Evolutionary conservation across 2,329 filamentous ascomycete genomes (phyloP), one percentile per base, ranked within the genome.

Genomic region (Pseudogymnoascus sp.): DNA sequence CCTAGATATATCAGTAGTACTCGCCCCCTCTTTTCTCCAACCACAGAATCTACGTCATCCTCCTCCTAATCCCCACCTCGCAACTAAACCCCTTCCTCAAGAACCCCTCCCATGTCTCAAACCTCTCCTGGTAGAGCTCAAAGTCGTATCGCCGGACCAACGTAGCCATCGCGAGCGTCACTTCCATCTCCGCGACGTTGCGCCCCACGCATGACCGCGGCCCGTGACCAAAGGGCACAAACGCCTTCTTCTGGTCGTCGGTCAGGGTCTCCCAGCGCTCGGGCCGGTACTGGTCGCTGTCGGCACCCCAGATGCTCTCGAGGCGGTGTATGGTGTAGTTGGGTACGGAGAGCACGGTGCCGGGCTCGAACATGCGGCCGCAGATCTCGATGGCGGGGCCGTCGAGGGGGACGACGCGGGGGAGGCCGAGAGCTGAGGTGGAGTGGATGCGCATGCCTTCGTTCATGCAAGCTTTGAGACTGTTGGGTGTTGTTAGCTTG

Each of bases 121-220:
- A 84, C 7, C 78, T 77, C 0, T 83, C 83, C 70, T 89, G 86
- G 43, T 75, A 71, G 31, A 85, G 70, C 71, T 80, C 79, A 73
- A 85, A 85, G 64, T 85, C 83, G 70, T 83, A 86, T 60, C 83
- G 73, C 51, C 80, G 75, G 72, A 85, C 85, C 41, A 85, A 79
- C 4, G 90, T 90, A 0, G 83, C 83, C 4, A 85, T 85, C 65
- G 93, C 93, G 54, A 92, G 80, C 73, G 88, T 88, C 78, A 95
- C 80, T 75, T 93, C 90, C 89, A 93, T 92, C 80, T 93, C 90
- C 0, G 90, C 90, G 4, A 95, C 87, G 65, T 93, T 93, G 39
- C 90, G 77, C 0, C 90, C 90, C 0, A 93, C 89, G 62, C 87
- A 90, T 0, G 86, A 81, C 1, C 87, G 76, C 0, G 88, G 86